Evolutionary conservation across 352 stramenopile species (phyloP), one percentile per base, ranked within the genome.

Genomic region (Peronospora tabacina): DNA sequence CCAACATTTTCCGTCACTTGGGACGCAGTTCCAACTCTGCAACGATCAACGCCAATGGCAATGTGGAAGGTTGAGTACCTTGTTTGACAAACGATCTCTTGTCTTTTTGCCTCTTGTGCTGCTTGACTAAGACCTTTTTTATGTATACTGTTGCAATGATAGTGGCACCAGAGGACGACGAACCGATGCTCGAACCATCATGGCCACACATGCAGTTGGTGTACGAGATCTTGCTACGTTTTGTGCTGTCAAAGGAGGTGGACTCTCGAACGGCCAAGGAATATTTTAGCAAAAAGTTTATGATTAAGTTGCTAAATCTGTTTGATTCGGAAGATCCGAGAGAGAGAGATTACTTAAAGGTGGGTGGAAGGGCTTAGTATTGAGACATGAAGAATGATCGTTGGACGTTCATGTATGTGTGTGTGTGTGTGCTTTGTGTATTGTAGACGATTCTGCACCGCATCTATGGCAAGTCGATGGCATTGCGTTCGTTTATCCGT

Each of bases 401-500:
- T 15, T 43, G 36, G 7, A n/a, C 17, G 3, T 15, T 43, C 4
- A 49, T 36, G 47, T 43, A 28, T 11, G 13, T 44, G n/a, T 35
- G 24, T 49, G 28, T 1, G 17, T 30, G 13, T 34, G 42, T 53
- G 12, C 7, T 20, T 2, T 36, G 42, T 5, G 24, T 42, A 11
- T 36, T 50, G 28, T 34, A 80, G 75, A 99, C 96, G 1, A 98
- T 99, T 61, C 73, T 98, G 35, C 96, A 99, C 61, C 88, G 96
- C 34, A 98, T 99, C 37, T 99, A 99, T 65, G 95, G 94, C 63
- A 88, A 99, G 70, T 98, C 98, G 49, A 99, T 98, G 90, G 93
- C 87, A 41, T 88, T 98, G 56, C 87, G 96, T 19, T 97, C 93
- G 9, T 98, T 98, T 55, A 99, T 99, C 55, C 90, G 96, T 12